Conservation (phyloP, 768 basidiomycete species). For the Grammothele lineata region DNA sequence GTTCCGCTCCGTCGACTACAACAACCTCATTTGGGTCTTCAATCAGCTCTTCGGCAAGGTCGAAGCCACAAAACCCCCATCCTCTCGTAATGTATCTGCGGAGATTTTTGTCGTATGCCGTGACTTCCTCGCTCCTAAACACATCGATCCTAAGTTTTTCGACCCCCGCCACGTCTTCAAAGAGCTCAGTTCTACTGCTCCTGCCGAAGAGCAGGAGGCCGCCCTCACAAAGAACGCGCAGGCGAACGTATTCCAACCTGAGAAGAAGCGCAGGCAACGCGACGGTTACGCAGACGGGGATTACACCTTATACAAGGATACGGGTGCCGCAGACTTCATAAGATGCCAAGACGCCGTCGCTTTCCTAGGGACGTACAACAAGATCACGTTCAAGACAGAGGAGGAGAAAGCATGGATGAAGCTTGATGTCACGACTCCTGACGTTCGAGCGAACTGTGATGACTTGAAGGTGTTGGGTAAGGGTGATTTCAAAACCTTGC, state of each 20-base stretch:
- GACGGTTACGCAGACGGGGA: constrained; percentile 96
- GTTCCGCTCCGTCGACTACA: constrained; percentile 97
- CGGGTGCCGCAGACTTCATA: constrained; percentile 70
- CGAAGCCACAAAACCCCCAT: constrained; percentile 98
- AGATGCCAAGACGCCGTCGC: constrained; percentile 66
- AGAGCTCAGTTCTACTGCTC: constrained; percentile 57
- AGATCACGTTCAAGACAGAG: constrained; percentile 70
- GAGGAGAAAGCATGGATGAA: constrained; percentile 88
- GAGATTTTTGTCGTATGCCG: constrained; percentile 99
- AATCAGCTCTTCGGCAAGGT: constrained; percentile 93
- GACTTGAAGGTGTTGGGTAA: constrained; percentile 98
- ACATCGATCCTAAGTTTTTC: constrained; percentile 97
- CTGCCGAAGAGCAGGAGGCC: constrained; percentile 45
- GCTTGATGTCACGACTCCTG: constrained; percentile 67
- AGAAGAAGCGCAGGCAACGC: constrained; percentile 90
- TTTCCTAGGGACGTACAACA: constrained; percentile 73
- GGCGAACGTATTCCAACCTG: constrained; percentile 94
- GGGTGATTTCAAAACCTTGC: constrained; percentile 89
- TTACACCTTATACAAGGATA: constrained; percentile 80
- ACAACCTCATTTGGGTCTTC: constrained; percentile 98
- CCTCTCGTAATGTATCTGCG: constrained; percentile 97
- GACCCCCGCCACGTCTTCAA: constrained; percentile 98
- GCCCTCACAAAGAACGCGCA: constrained; percentile 63
- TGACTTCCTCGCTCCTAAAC: constrained; percentile 89
- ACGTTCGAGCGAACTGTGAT: constrained; percentile 77